phyloP scores from a whole-genome alignment of 805 yeast genomes.

The Candida multigemmis region DNA sequence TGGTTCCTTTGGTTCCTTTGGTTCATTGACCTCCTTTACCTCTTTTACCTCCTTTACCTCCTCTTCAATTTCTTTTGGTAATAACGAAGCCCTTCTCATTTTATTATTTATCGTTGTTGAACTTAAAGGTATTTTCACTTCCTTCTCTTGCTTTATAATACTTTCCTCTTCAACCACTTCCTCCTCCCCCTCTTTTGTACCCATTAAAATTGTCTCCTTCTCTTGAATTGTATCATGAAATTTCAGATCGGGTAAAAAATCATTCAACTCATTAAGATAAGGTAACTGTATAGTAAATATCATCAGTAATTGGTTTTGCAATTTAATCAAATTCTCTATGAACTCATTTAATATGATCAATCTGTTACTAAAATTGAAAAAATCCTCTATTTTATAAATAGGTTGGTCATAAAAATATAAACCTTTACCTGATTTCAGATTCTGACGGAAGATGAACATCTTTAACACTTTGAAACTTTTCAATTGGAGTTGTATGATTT shows the following conservation, averaged over 20 bases:
- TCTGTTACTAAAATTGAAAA: constrained; percentile 15
- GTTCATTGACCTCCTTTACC: background rate
- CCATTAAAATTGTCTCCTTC: constrained; percentile 20
- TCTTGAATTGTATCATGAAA: constrained; percentile 20
- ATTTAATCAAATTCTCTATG: constrained; percentile 15
- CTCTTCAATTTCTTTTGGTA: background rate
- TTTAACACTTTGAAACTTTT: constrained; percentile 15
- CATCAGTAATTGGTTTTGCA: constrained; percentile 11
- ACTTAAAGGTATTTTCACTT: constrained; percentile 16
- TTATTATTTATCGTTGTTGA: constrained; percentile 20
- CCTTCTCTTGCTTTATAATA: constrained; percentile 21
- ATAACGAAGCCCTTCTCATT: constrained; percentile 8
- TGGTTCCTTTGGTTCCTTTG: background rate
- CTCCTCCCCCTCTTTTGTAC: constrained; percentile 9
- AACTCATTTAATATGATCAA: constrained; percentile 19
- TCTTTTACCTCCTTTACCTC: background rate
- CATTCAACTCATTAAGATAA: constrained; percentile 13
- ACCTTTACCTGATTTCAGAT: constrained; percentile 1
- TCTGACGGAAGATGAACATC: constrained; percentile 12
- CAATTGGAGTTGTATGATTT: constrained; percentile 13
- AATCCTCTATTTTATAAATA: constrained; percentile 14
- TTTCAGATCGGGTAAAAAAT: constrained; percentile 12
- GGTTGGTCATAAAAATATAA: constrained; percentile 16
- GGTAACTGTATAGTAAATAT: constrained; percentile 14
- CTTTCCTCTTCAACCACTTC: constrained; percentile 11